Evolutionary conservation across 345 rosid genomes (phyloP), one percentile per base, ranked within the genome.

Genomic region (Moringa oleifera): DNA sequence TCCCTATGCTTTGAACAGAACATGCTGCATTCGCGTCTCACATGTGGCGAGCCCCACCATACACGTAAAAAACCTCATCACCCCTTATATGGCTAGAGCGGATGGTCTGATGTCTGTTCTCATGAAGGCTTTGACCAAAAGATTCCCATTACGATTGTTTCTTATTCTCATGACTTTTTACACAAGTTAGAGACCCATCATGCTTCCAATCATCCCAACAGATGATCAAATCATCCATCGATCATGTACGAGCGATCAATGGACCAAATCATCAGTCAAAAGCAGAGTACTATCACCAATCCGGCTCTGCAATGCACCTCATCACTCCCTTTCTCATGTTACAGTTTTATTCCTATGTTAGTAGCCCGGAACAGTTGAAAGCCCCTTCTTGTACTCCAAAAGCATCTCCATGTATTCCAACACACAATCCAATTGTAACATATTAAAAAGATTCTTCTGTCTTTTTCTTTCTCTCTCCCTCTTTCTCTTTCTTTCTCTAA

Each of bases 351-450:
- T 52, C 53, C 17, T 45, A 23, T n/a, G 17, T 13, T 33, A 18
- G 57, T 51, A 62, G 21, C 52, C 16, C 63, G 64, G 53, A 22
- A 18, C 67, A 61, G 68, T 51, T 52, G 13, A 7, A 50, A 46
- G 20, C 70, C 57, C 21, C 11, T 33, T 33, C 37, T 11, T 33
- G 37, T 33, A 4, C 37, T 5, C 69, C 31, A 61, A 64, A 65
- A 64, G 64, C 63, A 57, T 47, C 61, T 23, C 20, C 24, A 11
- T 1, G 53, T 21, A 62, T 53, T 25, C 68, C 73, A 57, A 70
- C 62, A 60, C 67, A 51, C 61, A 59, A 65, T 71, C 65, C 72
- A 68, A 63, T 60, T 56, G 57, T 24, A 55, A 53, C n/a, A n/a
- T 56, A 24, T 19, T 71, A 23, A 28, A n/a, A n/a, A 62, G 31